A percentile compares a stretch with the other conserved stretches of the same genome.
These are phyloP conservation scores for Ambrosia artemisiifolia DNA, from an alignment of 129 eudicot genomes.

Conservation along the genomic window DNA sequence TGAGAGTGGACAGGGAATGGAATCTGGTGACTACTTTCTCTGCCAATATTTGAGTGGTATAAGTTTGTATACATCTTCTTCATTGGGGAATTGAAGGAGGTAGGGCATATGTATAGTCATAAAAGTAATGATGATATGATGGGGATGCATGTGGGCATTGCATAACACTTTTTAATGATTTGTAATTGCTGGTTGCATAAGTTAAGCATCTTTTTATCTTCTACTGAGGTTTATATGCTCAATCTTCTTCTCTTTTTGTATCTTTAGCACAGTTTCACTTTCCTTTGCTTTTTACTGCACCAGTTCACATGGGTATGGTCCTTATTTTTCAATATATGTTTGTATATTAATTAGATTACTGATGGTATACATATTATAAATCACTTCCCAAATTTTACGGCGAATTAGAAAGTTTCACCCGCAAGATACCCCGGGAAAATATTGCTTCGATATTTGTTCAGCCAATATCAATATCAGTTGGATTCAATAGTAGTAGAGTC, in stretches of 20 bases:
- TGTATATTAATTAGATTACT: no score
- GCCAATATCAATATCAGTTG: no score
- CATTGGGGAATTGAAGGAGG: slow-evolving; percentile 16
- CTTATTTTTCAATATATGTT: slow-evolving; percentile 6
- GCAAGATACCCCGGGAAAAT: no score
- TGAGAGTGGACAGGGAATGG: slow-evolving; percentile 32
- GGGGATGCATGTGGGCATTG: slow-evolving; percentile 24
- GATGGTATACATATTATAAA: no score
- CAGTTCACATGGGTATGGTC: slow-evolving; percentile 16
- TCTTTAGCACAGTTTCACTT: slow-evolving; percentile 15
- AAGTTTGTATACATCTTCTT: slow-evolving; percentile 23
- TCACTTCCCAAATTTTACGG: no score
- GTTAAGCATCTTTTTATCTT: slow-evolving; percentile 26
- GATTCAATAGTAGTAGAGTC: no score
- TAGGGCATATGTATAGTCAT: not conserved
- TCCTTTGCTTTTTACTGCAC: slow-evolving; percentile 20
- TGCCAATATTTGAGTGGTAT: slow-evolving; percentile 23
- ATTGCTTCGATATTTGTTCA: no score
- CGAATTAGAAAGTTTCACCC: no score
- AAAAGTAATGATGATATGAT: slow-evolving; percentile 22
- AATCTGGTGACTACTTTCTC: slow-evolving; percentile 27
- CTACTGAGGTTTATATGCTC: slow-evolving; percentile 8
- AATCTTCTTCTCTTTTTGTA: slow-evolving; percentile 22
- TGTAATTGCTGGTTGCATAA: slow-evolving; percentile 29
- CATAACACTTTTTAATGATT: slow-evolving; percentile 10